phyloP scores from a whole-genome alignment of 2,329 filamentous ascomycete species.

The Herpotrichia juniperi region DNA sequence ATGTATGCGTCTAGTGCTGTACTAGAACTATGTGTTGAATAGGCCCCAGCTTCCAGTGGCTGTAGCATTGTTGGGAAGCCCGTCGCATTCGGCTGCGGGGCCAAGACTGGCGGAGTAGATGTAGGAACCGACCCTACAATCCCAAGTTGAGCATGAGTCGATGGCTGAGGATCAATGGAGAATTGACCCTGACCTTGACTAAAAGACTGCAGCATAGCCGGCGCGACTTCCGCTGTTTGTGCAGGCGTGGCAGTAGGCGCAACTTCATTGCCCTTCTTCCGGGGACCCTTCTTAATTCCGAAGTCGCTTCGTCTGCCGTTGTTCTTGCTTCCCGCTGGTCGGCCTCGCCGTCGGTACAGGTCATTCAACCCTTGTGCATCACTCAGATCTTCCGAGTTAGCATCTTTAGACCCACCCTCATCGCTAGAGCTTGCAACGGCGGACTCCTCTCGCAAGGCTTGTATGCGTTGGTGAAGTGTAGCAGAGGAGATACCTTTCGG shows the following conservation, averaged over 20 bases:
- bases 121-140: conserved; percentile 4
- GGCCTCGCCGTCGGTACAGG: conserved; percentile 36
- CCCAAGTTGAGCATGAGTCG: conserved; percentile 9
- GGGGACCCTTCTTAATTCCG: conserved; percentile 57
- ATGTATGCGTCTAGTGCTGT: conserved; percentile 42
- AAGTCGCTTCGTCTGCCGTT: conserved; percentile 52
- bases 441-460: conserved; percentile 54
- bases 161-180: conserved; percentile 35
- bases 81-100: conserved; percentile 37
- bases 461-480: conserved; percentile 50
- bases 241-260: conserved; percentile 25
- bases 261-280: conserved; percentile 41
- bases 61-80: conserved; percentile 45
- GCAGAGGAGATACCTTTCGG: conserved; percentile 31
- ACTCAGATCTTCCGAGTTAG: conserved; percentile 28
- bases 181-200: conserved; percentile 47
- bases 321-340: conserved; percentile 55
- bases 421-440: conserved; percentile 43
- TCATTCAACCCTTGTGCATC: conserved; percentile 31
- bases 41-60: conserved; percentile 24
- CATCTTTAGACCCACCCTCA: conserved; percentile 32
- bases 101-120: conserved; percentile 23
- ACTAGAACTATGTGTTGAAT: conserved; percentile 14
- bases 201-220: conserved; percentile 39
- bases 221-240: conserved; percentile 29